Percentiles rank a stretch among this genome's conserved stretches.
These are phyloP conservation scores for Pholiota molesta DNA, from an alignment of 768 basidiomycete genomes.

Conservation along the genomic window DNA sequence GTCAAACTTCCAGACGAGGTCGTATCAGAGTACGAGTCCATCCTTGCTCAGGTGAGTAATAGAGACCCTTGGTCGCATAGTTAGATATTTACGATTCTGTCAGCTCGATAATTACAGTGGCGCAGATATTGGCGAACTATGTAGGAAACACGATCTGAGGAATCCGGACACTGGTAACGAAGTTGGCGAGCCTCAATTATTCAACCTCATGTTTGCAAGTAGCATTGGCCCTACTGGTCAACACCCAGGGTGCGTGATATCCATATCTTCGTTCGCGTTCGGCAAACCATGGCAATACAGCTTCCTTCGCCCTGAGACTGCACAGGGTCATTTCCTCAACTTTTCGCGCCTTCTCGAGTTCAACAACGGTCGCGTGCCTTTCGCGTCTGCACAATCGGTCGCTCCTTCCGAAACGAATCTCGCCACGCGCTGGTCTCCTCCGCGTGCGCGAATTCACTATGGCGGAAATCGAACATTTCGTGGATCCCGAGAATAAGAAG, in stretches of 20 bases:
- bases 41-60: conserved; percentile 82
- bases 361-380: conserved; percentile 96
- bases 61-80: not conserved
- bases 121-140: conserved; percentile 84
- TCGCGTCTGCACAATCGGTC: conserved; percentile 98
- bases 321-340: conserved; percentile 98
- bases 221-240: conserved; percentile 98
- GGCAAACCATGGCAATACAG: conserved; percentile 39
- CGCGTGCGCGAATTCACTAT: conserved; percentile 99
- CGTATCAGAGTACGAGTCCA: conserved; percentile 76
- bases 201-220: conserved; percentile 98
- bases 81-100: not conserved
- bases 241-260: conserved; percentile 76
- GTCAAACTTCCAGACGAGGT: conserved; percentile 75
- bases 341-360: conserved; percentile 96
- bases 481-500: conserved; percentile 90
- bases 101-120: conserved; percentile 96
- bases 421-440: conserved; percentile 92
- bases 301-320: conserved; percentile 96
- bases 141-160: conserved; percentile 74
- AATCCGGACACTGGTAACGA: conserved; percentile 95
- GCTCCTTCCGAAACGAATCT: conserved; percentile 98
- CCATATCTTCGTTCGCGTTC: conserved; percentile 4
- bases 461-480: conserved; percentile 99
- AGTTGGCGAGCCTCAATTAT: conserved; percentile 89